Conservation (phyloP, 345 rosid genomes). For the Boechera stricta region DNA sequence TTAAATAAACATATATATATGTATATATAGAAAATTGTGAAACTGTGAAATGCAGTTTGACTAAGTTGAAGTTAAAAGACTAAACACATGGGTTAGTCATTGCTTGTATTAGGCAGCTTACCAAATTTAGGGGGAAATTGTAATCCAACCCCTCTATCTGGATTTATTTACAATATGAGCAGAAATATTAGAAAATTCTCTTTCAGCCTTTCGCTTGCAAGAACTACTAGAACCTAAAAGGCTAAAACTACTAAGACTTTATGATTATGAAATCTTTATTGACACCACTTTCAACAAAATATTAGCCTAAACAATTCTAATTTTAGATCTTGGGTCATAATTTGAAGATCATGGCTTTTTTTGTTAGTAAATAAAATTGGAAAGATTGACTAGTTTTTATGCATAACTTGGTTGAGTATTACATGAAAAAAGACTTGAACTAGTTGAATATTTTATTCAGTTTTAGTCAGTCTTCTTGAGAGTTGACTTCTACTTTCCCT, state of each 20-base stretch:
- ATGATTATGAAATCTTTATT: not conserved
- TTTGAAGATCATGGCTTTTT: slow-evolving; percentile 1
- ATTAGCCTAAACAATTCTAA: not conserved
- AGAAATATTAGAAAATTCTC: not conserved
- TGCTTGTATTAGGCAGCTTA: slow-evolving; percentile 20
- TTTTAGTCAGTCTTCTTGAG: not conserved
- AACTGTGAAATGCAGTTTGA: slow-evolving; percentile 27
- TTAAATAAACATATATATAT: not conserved
- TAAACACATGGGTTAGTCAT: slow-evolving; percentile 22
- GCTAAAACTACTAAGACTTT: not conserved
- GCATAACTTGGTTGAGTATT: not conserved
- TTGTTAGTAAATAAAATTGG: slow-evolving; percentile 8
- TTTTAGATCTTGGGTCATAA: not conserved
- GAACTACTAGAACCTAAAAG: not conserved
- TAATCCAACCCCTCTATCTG: slow-evolving; percentile 15
- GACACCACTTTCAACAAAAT: not conserved
- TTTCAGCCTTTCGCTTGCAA: not conserved
- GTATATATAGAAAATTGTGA: not conserved
- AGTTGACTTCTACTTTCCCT: slow-evolving; percentile 28
- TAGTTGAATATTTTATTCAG: slow-evolving; percentile 27
- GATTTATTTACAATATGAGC: slow-evolving; percentile 2
- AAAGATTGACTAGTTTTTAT: slow-evolving; percentile 16
- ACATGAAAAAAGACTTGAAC: slow-evolving; percentile 13
- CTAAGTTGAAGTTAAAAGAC: slow-evolving; percentile 16
- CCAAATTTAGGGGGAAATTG: not conserved